Conservation (phyloP, 331 rosid genomes). For the Pyrus hybrid region DNA sequence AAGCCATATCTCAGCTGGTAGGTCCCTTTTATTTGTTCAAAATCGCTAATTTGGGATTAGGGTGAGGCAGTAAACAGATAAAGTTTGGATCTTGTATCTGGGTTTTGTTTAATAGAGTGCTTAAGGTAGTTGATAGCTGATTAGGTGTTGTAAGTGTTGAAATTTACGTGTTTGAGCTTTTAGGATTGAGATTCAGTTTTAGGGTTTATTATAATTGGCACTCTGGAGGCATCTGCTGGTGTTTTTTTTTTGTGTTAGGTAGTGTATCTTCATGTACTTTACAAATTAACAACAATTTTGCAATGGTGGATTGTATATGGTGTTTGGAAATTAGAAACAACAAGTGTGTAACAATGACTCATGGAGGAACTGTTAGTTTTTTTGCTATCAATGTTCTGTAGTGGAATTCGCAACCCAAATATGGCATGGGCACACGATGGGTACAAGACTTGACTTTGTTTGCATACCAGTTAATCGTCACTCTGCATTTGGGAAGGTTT, state of each 20-base stretch:
- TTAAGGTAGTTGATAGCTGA: neutral
- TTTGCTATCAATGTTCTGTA: neutral
- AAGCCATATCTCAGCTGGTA: slow-evolving; percentile 85
- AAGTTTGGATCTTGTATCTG: neutral
- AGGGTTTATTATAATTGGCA: neutral
- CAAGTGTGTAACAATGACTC: neutral
- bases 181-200: neutral
- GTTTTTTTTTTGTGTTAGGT: neutral
- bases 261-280: neutral
- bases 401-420: neutral
- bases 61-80: neutral
- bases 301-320: neutral
- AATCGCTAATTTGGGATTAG: neutral
- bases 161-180: neutral
- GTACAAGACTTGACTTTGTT: neutral
- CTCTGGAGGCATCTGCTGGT: neutral
- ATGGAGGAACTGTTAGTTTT: neutral
- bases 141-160: neutral
- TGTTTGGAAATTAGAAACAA: neutral
- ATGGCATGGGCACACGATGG: neutral
- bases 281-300: neutral
- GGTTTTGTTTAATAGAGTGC: neutral
- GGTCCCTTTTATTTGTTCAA: neutral
- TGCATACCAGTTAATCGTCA: neutral
- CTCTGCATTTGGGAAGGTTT: neutral